A percentile compares a stretch with the other conserved stretches of the same genome.
Conservation (phyloP, 1,284 basidiomycete genomes). For the Rhodotorula sp. region DNA sequence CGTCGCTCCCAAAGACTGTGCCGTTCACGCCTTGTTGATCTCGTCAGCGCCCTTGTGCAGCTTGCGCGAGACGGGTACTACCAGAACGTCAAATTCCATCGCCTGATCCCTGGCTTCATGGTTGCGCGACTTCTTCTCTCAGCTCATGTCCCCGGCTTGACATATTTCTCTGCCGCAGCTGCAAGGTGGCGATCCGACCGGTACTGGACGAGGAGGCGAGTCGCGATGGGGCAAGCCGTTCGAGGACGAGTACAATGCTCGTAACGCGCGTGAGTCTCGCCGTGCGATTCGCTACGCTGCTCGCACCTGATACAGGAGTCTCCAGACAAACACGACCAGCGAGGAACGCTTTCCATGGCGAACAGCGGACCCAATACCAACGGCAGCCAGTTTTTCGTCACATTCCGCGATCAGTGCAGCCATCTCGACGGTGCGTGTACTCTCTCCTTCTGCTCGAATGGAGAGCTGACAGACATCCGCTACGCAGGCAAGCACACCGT, state of each 20-base stretch:
- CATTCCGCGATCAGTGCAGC: conserved; percentile 57
- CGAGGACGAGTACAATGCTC: conserved; percentile 79
- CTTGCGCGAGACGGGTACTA: conserved; percentile 86
- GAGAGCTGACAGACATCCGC: background rate
- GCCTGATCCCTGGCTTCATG: conserved; percentile 97
- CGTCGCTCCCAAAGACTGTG: conserved; percentile 81
- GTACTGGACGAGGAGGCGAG: conserved; percentile 87
- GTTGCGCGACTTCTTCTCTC: background rate
- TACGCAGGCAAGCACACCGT: conserved; percentile 57
- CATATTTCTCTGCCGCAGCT: background rate
- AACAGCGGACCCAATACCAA: conserved; percentile 85
- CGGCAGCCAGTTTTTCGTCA: conserved; percentile 71
- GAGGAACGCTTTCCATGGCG: conserved; percentile 83
- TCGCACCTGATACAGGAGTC: background rate
- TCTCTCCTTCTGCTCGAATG: rapidly evolving
- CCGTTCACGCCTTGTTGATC: conserved; percentile 48
- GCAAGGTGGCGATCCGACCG: conserved; percentile 57
- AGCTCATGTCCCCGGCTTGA: background rate
- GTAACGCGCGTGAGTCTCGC: conserved; percentile 52
- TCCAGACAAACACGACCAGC: conserved; percentile 56
- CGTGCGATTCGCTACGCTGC: background rate
- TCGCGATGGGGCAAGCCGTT: conserved; percentile 96
- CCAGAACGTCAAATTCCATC: conserved; percentile 80
- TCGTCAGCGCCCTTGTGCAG: conserved; percentile 43
- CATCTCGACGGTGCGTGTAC: conserved; percentile 34